A percentile compares a stretch with the other conserved stretches of the same genome.
Conservation (phyloP, 345 rosid species). For the Populus simonii region DNA sequence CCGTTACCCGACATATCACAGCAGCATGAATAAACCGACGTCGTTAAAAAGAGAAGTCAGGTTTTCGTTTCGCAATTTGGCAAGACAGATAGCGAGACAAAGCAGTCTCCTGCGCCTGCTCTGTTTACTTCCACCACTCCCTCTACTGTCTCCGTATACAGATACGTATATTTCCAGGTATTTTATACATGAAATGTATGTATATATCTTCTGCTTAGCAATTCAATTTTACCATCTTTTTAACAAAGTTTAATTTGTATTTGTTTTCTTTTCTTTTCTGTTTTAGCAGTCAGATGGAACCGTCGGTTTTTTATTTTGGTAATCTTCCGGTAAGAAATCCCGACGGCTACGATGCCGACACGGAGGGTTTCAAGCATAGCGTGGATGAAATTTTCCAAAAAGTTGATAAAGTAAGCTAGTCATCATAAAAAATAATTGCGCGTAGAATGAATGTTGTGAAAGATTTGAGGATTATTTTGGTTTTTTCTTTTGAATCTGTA, state of each 20-base stretch:
- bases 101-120: neutral
- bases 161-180: neutral
- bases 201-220: neutral
- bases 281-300: constrained; percentile 1
- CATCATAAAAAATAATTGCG: neutral
- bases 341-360: constrained; percentile 5
- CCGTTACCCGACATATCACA: neutral
- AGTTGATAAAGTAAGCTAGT: constrained; percentile 19
- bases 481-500: constrained; percentile 12
- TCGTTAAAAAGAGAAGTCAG: neutral
- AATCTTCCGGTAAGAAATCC: neutral
- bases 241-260: neutral
- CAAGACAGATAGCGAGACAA: neutral
- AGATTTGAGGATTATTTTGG: neutral
- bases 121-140: neutral
- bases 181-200: neutral
- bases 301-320: neutral
- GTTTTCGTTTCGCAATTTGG: neutral
- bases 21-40: neutral
- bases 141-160: neutral
- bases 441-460: neutral
- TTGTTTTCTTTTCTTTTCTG: neutral
- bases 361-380: constrained; percentile 20
- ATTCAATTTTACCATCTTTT: neutral
- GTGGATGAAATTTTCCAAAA: constrained; percentile 25